Conservation (phyloP, 106 monocot species). For the Dendrobium chrysotoxum region DNA sequence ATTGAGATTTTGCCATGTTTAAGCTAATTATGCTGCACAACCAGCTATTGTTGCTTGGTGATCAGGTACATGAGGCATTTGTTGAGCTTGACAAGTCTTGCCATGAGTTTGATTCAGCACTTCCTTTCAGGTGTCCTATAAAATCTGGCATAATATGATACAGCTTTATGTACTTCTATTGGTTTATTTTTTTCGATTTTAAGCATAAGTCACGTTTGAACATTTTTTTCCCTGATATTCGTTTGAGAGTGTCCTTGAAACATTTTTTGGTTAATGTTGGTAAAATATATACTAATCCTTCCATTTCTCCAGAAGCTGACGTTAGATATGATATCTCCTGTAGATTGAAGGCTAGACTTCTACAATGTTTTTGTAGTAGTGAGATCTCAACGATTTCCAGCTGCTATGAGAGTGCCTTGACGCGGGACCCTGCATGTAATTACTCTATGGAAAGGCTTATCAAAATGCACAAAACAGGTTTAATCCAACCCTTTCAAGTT, state of each 20-base stretch:
- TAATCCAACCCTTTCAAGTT: not conserved
- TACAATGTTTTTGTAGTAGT: conserved; percentile 42
- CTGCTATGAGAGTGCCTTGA: conserved; percentile 55
- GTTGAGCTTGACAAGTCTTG: conserved; percentile 50
- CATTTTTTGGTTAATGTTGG: not conserved
- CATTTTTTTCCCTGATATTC: not conserved
- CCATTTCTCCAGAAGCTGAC: not conserved
- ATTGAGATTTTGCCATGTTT: not conserved
- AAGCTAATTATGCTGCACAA: not conserved
- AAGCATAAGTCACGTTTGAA: not conserved
- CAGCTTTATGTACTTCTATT: conserved; percentile 4
- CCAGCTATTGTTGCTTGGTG: conserved; percentile 76
- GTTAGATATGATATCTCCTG: conserved; percentile 2
- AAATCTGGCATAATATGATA: not conserved
- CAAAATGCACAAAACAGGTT: conserved; percentile 58
- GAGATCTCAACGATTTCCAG: conserved; percentile 28
- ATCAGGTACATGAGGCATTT: conserved; percentile 61
- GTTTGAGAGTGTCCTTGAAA: not conserved
- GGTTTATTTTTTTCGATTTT: not conserved
- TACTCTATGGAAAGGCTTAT: conserved; percentile 55
- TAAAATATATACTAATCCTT: not conserved
- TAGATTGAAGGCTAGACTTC: conserved; percentile 56
- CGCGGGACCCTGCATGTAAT: conserved; percentile 47
- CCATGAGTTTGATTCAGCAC: conserved; percentile 19
- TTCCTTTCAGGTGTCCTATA: conserved; percentile 62